Evolutionary conservation across 306 rosid species (phyloP).

Genomic region (Gastrolobium villosum): DNA sequence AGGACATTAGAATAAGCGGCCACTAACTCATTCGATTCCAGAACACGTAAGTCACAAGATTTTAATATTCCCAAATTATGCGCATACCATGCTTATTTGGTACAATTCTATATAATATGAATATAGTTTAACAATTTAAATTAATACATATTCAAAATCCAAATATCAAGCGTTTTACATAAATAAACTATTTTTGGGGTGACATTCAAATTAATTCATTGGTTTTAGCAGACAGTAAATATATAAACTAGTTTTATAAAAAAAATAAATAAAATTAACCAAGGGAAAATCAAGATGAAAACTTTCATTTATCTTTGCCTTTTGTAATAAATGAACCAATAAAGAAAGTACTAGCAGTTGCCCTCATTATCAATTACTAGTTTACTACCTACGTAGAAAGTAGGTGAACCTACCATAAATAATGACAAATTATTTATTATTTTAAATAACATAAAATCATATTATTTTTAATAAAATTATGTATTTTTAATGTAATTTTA

Average conservation of each 20-base stretch:
- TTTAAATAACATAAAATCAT: too few relatives aligned
- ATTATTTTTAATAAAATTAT: too few relatives aligned
- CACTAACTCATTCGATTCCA: neutral
- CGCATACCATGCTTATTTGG: neutral
- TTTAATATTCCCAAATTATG: neutral
- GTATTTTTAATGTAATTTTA: too few relatives aligned
- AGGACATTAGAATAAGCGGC: constrained; percentile 17
- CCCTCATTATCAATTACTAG: too few relatives aligned
- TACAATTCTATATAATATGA: too few relatives aligned
- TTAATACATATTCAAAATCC: too few relatives aligned
- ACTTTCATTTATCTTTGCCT: too few relatives aligned
- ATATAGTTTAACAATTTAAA: neutral
- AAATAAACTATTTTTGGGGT: neutral
- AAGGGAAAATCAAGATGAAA: too few relatives aligned
- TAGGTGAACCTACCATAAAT: neutral
- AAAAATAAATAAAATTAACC: neutral
- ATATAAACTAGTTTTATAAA: neutral
- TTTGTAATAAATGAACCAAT: too few relatives aligned
- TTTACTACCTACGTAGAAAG: neutral
- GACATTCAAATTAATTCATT: neutral
- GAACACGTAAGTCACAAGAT: constrained; percentile 19
- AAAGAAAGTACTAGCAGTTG: too few relatives aligned
- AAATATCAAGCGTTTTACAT: too few relatives aligned
- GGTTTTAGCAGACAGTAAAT: neutral
- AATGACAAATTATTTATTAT: too few relatives aligned